Conservation (phyloP, 2,329 filamentous ascomycete genomes). For the Atkinsonella texensis region DNA sequence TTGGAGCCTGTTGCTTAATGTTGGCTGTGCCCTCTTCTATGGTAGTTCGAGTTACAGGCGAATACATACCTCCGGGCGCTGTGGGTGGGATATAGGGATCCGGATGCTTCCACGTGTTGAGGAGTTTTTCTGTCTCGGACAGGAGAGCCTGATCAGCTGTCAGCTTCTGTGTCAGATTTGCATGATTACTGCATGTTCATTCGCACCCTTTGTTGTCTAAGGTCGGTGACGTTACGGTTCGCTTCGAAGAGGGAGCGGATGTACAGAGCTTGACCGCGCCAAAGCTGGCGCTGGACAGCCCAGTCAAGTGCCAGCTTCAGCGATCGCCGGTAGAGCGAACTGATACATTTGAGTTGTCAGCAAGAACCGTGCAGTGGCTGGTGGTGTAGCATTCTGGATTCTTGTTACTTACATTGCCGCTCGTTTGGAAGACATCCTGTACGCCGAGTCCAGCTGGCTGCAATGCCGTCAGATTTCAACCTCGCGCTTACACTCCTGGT, state of each 20-base stretch:
- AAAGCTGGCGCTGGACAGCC: constrained; percentile 84
- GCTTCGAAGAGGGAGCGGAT: constrained; percentile 92
- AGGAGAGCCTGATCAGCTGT: constrained; percentile 55
- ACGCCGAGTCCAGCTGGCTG: too few relatives aligned
- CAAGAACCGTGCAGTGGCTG: background rate
- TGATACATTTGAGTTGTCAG: constrained; percentile 16
- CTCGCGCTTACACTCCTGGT: too few relatives aligned
- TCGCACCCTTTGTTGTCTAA: constrained; percentile 71
- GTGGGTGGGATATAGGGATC: constrained; percentile 85
- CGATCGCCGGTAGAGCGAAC: constrained; percentile 78
- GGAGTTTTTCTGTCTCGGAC: constrained; percentile 73
- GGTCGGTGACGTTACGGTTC: constrained; percentile 74
- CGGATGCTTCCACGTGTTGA: constrained; percentile 95
- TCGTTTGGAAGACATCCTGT: constrained; percentile 25
- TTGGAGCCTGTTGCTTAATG: constrained; percentile 58
- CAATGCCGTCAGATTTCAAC: too few relatives aligned
- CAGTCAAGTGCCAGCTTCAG: constrained; percentile 91
- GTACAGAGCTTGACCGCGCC: constrained; percentile 93
- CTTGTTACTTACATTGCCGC: constrained; percentile 34
- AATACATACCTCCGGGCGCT: constrained; percentile 70
- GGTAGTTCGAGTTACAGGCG: background rate
- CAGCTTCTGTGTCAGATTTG: background rate
- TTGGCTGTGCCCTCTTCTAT: constrained; percentile 8
- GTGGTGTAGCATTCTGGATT: background rate
- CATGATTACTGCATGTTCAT: background rate